phyloP scores from a whole-genome alignment of 495 filamentous ascomycete genomes.

The Neurospora tetraspora region DNA sequence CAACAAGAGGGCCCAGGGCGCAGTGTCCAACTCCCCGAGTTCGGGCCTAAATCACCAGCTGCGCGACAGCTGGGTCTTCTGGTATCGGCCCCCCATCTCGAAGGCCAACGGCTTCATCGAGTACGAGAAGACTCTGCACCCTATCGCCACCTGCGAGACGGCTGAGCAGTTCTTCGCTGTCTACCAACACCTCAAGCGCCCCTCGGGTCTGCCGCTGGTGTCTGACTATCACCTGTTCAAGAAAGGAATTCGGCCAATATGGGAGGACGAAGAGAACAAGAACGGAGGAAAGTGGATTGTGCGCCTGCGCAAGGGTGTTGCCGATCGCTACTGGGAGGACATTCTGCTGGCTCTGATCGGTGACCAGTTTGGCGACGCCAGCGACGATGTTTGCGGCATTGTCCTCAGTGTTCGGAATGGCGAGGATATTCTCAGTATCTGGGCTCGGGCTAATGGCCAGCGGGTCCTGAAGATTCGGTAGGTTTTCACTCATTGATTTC shows the following conservation, averaged over 20 bases:
- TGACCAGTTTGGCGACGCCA: slow-evolving; percentile 88
- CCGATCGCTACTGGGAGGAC: slow-evolving; percentile 97
- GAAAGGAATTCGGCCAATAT: slow-evolving; percentile 91
- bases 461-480: slow-evolving; percentile 96
- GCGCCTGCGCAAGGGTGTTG: slow-evolving; percentile 88
- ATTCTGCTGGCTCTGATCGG: slow-evolving; percentile 83
- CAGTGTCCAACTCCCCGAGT: slow-evolving; percentile 20
- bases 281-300: slow-evolving; percentile 96
- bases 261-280: slow-evolving; percentile 97
- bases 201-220: slow-evolving; percentile 77
- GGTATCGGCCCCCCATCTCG: slow-evolving; percentile 88
- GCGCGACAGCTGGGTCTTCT: slow-evolving; percentile 88
- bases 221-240: slow-evolving; percentile 98
- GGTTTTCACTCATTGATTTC: slow-evolving; percentile 12
- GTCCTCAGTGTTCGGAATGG: slow-evolving; percentile 91
- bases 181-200: slow-evolving; percentile 83
- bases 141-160: slow-evolving; percentile 70
- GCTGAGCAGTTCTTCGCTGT: slow-evolving; percentile 91
- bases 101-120: slow-evolving; percentile 84
- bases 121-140: slow-evolving; percentile 91
- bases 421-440: slow-evolving; percentile 95
- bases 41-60: slow-evolving; percentile 42
- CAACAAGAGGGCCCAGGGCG: slow-evolving; percentile 15
- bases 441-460: slow-evolving; percentile 85
- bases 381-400: slow-evolving; percentile 88